Conservation (phyloP, 2,329 filamentous ascomycete species). For the Emmonsia crescens region DNA sequence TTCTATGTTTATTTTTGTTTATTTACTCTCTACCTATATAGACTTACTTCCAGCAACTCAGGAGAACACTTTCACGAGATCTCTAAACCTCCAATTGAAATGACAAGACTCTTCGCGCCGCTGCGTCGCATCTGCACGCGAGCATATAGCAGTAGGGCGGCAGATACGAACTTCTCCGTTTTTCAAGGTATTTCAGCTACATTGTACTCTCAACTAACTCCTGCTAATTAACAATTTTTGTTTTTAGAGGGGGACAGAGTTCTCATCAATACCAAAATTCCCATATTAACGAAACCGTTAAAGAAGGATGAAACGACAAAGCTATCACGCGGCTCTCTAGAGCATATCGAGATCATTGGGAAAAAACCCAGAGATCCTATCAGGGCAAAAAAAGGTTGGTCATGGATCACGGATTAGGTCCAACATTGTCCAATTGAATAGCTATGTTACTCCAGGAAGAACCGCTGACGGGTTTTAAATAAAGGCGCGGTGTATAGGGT, state of each 20-base stretch:
- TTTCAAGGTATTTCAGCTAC: slow-evolving; percentile 24
- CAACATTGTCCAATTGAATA: not conserved
- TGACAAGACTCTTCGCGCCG: slow-evolving; percentile 8
- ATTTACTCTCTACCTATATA: not conserved
- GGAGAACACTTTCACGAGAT: not conserved
- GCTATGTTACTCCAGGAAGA: not conserved
- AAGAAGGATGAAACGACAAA: slow-evolving; percentile 26
- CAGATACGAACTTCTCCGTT: slow-evolving; percentile 29
- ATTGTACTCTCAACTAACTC: not conserved
- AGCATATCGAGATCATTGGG: slow-evolving; percentile 52
- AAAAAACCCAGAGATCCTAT: slow-evolving; percentile 49
- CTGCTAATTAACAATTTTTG: not conserved
- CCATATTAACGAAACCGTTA: slow-evolving; percentile 34
- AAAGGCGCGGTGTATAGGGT: slow-evolving; percentile 43
- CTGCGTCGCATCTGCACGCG: slow-evolving; percentile 7
- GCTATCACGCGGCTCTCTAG: slow-evolving; percentile 27
- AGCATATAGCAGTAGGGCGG: slow-evolving; percentile 14
- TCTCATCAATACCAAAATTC: slow-evolving; percentile 28
- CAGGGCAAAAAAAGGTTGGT: slow-evolving; percentile 40
- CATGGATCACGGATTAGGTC: not conserved
- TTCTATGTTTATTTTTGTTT: not conserved
- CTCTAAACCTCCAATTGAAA: slow-evolving; percentile 5
- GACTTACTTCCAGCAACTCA: not conserved
- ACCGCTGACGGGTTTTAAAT: slow-evolving; percentile 1
- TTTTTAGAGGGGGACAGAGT: slow-evolving; percentile 35